phyloP scores from a whole-genome alignment of 2,329 filamentous ascomycete species.

The Penicillium sp. region DNA sequence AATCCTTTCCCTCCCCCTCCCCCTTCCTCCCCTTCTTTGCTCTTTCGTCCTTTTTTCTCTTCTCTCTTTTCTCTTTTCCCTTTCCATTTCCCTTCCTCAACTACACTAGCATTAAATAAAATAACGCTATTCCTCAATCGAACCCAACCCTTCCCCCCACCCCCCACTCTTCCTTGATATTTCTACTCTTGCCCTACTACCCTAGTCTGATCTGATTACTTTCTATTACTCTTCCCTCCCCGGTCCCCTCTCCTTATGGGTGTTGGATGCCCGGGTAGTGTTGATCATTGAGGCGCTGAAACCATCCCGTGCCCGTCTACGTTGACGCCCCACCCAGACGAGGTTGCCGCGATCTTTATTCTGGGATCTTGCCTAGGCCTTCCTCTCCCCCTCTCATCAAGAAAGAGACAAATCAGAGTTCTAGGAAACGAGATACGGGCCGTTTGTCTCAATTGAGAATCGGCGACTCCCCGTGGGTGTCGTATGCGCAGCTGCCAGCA shows the following conservation, averaged over 20 bases:
- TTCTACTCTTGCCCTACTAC: background rate
- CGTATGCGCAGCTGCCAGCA: background rate
- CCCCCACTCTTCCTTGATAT: background rate
- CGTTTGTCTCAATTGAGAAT: background rate
- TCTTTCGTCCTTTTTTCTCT: background rate
- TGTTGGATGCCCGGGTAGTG: background rate
- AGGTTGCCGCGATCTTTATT: conserved; percentile 13
- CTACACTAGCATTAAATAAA: background rate
- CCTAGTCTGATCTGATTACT: background rate
- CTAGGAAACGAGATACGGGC: background rate
- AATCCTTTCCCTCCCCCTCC: background rate
- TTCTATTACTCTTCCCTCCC: background rate
- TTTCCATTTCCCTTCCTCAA: background rate
- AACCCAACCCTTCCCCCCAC: background rate
- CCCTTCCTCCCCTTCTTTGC: background rate
- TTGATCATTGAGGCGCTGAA: conserved; percentile 4
- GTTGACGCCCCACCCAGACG: conserved; percentile 16
- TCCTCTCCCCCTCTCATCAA: background rate
- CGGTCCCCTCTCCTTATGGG: background rate
- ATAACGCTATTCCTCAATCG: background rate
- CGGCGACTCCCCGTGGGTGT: background rate
- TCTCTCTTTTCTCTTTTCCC: background rate
- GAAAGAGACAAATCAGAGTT: background rate
- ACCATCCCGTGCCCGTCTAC: conserved; percentile 1
- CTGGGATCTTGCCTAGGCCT: background rate